These are phyloP conservation scores for Ceratocystis papillata DNA, from an alignment of 2,329 filamentous ascomycete species.

Conservation along the genomic window DNA sequence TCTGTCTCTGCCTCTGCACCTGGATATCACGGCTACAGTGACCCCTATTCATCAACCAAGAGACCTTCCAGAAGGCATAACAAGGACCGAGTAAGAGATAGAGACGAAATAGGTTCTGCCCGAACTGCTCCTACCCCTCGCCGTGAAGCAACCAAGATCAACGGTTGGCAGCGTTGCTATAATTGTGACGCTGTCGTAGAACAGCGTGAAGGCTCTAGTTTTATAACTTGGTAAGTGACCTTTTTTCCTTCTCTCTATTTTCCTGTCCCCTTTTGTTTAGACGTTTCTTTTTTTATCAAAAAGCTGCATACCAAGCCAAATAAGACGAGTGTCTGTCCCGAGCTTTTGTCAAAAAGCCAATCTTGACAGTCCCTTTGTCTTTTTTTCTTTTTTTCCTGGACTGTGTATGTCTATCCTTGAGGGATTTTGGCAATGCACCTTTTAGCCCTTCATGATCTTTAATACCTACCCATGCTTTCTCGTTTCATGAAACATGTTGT, in stretches of 20 bases:
- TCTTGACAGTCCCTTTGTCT: background rate
- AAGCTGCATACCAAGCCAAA: background rate
- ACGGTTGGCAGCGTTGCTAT: conserved; percentile 67
- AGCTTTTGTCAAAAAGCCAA: background rate
- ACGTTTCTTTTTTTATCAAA: background rate
- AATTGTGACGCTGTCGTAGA: conserved; percentile 66
- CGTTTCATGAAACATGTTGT: background rate
- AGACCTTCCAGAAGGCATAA: background rate
- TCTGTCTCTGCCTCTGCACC: background rate
- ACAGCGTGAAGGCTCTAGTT: conserved; percentile 72
- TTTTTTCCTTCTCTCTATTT: conserved; percentile 12
- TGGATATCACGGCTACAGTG: conserved; percentile 17
- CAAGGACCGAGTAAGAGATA: conserved; percentile 18
- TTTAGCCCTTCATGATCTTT: background rate
- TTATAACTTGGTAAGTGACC: conserved; percentile 68
- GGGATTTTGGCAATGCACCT: background rate
- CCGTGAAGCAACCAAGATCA: conserved; percentile 45
- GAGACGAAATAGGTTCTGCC: conserved; percentile 22
- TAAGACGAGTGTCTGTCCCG: background rate
- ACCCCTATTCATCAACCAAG: conserved; percentile 5
- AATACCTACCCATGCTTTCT: background rate
- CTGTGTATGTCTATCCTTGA: conserved; percentile 2
- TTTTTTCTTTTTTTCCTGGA: too few species aligned
- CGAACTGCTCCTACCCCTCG: conserved; percentile 22
- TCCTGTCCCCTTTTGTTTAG: background rate